These are phyloP conservation scores for Huiozyma sinensis DNA, from an alignment of 805 yeast species.

Conservation along the genomic window DNA sequence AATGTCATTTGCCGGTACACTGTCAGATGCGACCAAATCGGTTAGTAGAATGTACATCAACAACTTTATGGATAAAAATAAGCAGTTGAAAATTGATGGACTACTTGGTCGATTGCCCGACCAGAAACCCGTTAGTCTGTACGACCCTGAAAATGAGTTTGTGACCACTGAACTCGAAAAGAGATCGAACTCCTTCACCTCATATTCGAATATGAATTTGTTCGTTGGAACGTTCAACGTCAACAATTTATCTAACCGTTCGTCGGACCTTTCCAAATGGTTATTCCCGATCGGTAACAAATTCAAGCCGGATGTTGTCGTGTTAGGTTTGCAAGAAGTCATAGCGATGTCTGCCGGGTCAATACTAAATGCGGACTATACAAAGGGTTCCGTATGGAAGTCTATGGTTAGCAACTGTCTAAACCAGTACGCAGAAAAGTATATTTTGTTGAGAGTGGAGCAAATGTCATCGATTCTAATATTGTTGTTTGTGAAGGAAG, in stretches of 20 bases:
- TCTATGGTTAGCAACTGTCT: slow-evolving; percentile 51
- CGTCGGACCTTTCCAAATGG: slow-evolving; percentile 61
- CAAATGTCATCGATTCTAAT: slow-evolving; percentile 65
- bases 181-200: slow-evolving; percentile 43
- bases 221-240: slow-evolving; percentile 83
- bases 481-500: slow-evolving; percentile 48
- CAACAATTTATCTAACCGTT: slow-evolving; percentile 51
- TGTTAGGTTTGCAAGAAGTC: slow-evolving; percentile 87
- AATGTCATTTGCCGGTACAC: slow-evolving; percentile 91
- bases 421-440: slow-evolving; percentile 42
- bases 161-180: slow-evolving; percentile 47
- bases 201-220: slow-evolving; percentile 46
- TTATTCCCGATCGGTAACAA: slow-evolving; percentile 59
- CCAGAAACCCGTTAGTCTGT: slow-evolving; percentile 58
- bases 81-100: slow-evolving; percentile 78
- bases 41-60: slow-evolving; percentile 91
- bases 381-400: slow-evolving; percentile 73
- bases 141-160: slow-evolving; percentile 79
- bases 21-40: slow-evolving; percentile 92
- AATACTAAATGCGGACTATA: slow-evolving; percentile 69
- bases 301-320: slow-evolving; percentile 62
- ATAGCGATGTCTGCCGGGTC: slow-evolving; percentile 89
- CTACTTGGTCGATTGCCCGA: slow-evolving; percentile 71
- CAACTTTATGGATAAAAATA: slow-evolving; percentile 83
- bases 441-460: slow-evolving; percentile 58